A percentile compares a stretch with the other conserved stretches of the same genome.
Evolutionary conservation across 2,329 filamentous ascomycete genomes (phyloP).

Genomic region (Zasmidium cellare): DNA sequence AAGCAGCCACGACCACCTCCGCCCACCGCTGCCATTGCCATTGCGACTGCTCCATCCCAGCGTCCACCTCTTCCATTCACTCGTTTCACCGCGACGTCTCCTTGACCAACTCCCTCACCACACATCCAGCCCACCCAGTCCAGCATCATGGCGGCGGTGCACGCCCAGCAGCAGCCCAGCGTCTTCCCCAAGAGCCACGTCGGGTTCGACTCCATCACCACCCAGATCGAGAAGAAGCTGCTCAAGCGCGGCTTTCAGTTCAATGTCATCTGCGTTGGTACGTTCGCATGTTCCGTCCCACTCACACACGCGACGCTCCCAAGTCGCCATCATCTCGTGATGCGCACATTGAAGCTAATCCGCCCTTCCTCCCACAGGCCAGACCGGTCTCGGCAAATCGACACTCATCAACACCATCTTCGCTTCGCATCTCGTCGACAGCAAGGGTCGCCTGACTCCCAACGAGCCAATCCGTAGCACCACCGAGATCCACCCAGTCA

Average conservation of each 20-base stretch:
- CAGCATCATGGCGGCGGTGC: slow-evolving; percentile 34
- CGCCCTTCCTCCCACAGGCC: slow-evolving; percentile 60
- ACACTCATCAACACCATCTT: slow-evolving; percentile 99
- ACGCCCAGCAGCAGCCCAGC: slow-evolving; percentile 55
- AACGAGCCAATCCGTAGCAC: slow-evolving; percentile 93
- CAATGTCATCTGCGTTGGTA: slow-evolving; percentile 99
- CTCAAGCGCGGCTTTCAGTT: slow-evolving; percentile 99
- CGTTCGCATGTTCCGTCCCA: slow-evolving; percentile 44
- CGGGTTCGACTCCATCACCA: slow-evolving; percentile 99
- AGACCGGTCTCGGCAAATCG: slow-evolving; percentile 98
- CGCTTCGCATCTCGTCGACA: slow-evolving; percentile 98
- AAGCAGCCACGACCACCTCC: not conserved
- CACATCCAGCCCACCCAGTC: slow-evolving; percentile 5
- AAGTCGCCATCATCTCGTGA: slow-evolving; percentile 6
- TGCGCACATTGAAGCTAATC: not conserved
- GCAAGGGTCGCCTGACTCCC: slow-evolving; percentile 89
- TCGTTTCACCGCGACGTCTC: slow-evolving; percentile 7
- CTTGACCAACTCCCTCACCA: slow-evolving; percentile 1
- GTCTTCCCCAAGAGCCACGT: slow-evolving; percentile 95
- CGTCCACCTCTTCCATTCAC: slow-evolving; percentile 8
- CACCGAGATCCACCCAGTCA: slow-evolving; percentile 96
- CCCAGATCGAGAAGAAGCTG: slow-evolving; percentile 99
- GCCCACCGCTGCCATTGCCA: slow-evolving; percentile 6
- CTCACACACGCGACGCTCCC: not conserved
- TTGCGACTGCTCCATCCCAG: slow-evolving; percentile 3